phyloP scores from a whole-genome alignment of 2,329 filamentous ascomycete genomes.

The Rutstroemia sp. region DNA sequence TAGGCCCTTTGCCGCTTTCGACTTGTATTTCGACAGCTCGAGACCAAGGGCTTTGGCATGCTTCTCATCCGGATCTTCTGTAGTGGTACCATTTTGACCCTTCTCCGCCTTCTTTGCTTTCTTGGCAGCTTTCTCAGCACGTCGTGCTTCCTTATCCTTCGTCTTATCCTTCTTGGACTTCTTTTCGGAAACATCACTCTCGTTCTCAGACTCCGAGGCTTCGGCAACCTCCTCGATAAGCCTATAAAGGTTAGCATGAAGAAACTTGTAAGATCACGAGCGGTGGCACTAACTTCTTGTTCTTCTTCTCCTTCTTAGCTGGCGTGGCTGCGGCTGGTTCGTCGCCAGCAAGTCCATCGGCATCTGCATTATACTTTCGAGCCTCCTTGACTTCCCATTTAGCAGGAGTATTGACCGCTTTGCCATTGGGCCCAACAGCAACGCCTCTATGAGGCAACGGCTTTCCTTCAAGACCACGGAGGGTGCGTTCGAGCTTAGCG shows the following conservation, averaged over 20 bases:
- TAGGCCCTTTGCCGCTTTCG: slow-evolving; percentile 63
- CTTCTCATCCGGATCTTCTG: slow-evolving; percentile 34
- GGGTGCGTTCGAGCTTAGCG: slow-evolving; percentile 66
- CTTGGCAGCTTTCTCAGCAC: slow-evolving; percentile 14
- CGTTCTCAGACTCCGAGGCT: slow-evolving; percentile 8
- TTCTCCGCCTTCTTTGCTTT: slow-evolving; percentile 30
- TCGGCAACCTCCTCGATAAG: slow-evolving; percentile 33
- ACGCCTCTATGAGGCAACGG: slow-evolving; percentile 71
- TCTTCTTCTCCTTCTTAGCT: slow-evolving; percentile 45
- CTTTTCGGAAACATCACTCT: slow-evolving; percentile 8
- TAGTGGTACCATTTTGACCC: slow-evolving; percentile 17
- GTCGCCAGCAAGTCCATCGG: slow-evolving; percentile 71
- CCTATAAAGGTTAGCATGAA: slow-evolving; percentile 1
- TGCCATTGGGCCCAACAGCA: slow-evolving; percentile 67
- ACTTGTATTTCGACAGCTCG: slow-evolving; percentile 69
- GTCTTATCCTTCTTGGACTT: slow-evolving; percentile 34
- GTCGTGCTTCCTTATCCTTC: slow-evolving; percentile 30
- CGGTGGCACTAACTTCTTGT: slow-evolving; percentile 33
- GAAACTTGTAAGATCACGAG: background rate
- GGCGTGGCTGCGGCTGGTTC: slow-evolving; percentile 42
- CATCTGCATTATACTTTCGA: slow-evolving; percentile 89
- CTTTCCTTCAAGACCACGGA: slow-evolving; percentile 82
- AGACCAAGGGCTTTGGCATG: slow-evolving; percentile 61
- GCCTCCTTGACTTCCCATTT: slow-evolving; percentile 93
- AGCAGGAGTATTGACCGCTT: slow-evolving; percentile 50